Evolutionary conservation across 163 green algal genomes (phyloP), one percentile per base, ranked within the genome.

Genomic region (Chlorella variabilis): DNA sequence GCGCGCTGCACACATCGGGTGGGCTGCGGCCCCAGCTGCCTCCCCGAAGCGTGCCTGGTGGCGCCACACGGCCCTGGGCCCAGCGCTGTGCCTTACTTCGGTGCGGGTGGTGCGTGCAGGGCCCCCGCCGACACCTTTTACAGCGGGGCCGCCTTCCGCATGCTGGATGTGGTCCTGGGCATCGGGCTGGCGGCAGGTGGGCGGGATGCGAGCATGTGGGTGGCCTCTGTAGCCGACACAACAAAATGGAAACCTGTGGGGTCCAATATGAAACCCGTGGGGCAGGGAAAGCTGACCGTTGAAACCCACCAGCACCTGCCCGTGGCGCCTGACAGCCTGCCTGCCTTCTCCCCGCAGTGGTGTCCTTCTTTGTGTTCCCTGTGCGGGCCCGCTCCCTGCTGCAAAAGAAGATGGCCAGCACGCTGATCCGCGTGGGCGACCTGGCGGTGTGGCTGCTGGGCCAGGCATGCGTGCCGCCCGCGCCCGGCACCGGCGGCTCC

Each of bases 341-440:
- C 25, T 21, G 17, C 48, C 25, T 31, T 20, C 36, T 20, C 6
- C 15, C 0, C 41, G 73, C 73, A 80, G 73, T 70, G 23, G 81
- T 85, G 18, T 71, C 73, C 11, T 69, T 67, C 41, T 4, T 78
- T 25, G 45, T 85, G 23, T 74, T 85, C 38, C 81, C 81, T 27
- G 78, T 85, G 58, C 33, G 58, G 6, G 74, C 81, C 18, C 66
- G 81, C 0, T 18, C n/a, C 27, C 54, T 86, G 54, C 73, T 86
- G 65, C 27, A 76, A 42, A 74, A 63, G 39, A n/a, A 68, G 36
- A 74, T 67, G 65, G 66, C 81, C 23, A 38, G 25, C 33, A 74
- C 39, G 23, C 81, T 86, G 8, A 45, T 69, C 9, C 42, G 39
- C 1, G 41, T 70, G 0, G 81, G 81, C 3, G 81, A 82, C 41